These are phyloP conservation scores for Annulohypoxylon bovei DNA, from an alignment of 495 filamentous ascomycete species.

Conservation along the genomic window DNA sequence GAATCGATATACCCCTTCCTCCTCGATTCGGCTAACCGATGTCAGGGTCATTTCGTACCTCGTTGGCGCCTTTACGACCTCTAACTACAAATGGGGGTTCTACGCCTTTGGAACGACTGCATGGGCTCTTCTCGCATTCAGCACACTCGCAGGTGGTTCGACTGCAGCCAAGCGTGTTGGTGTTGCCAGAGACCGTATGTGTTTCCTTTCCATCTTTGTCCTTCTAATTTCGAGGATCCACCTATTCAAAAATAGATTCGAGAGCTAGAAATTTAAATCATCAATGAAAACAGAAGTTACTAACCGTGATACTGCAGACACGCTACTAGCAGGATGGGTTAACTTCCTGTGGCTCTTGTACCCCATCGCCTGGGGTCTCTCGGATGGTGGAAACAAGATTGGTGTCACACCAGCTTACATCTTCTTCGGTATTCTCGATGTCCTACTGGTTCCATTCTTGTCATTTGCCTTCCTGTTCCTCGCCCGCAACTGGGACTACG, in stretches of 20 bases:
- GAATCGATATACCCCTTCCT: neutral
- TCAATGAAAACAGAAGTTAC: neutral
- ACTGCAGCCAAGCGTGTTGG: slow-evolving; percentile 50
- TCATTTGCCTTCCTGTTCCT: slow-evolving; percentile 52
- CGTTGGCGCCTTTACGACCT: slow-evolving; percentile 53
- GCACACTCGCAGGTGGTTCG: slow-evolving; percentile 44
- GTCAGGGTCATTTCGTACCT: slow-evolving; percentile 55
- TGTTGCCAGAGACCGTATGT: slow-evolving; percentile 48
- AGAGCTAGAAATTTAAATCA: neutral
- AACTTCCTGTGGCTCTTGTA: slow-evolving; percentile 62
- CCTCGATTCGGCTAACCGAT: slow-evolving; percentile 11
- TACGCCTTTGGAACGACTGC: slow-evolving; percentile 56
- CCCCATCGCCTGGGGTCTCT: slow-evolving; percentile 58
- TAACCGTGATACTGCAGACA: slow-evolving; percentile 38
- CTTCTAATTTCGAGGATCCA: neutral
- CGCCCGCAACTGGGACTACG: slow-evolving; percentile 58
- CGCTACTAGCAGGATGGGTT: slow-evolving; percentile 52
- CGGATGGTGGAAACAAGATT: slow-evolving; percentile 59
- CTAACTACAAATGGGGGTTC: slow-evolving; percentile 64
- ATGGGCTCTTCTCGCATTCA: slow-evolving; percentile 48
- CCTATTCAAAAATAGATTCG: too few species aligned
- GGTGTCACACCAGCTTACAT: slow-evolving; percentile 53
- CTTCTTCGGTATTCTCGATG: slow-evolving; percentile 59
- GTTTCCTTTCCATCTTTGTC: neutral
- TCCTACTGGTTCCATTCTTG: slow-evolving; percentile 51